Conservation (phyloP, 805 yeast genomes). For the Danielia reshetovae region DNA sequence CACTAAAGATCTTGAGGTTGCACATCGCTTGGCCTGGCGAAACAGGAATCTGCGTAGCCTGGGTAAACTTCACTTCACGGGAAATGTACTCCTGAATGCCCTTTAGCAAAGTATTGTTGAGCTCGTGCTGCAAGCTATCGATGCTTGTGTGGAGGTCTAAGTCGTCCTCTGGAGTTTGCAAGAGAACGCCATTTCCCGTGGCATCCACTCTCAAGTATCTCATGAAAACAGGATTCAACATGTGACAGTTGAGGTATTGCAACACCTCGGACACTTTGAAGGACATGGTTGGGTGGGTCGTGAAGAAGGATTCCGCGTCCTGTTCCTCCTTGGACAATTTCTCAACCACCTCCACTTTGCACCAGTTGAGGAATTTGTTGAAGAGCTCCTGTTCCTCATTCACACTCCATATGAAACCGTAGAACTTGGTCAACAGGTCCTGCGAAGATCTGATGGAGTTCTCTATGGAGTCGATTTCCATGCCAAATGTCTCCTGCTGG, state of each 20-base stretch:
- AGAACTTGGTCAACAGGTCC: slow-evolving; percentile 27
- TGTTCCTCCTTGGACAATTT: slow-evolving; percentile 39
- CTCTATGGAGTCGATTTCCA: slow-evolving; percentile 3
- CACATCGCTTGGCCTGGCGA: slow-evolving; percentile 2
- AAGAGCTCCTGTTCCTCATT: slow-evolving; percentile 46
- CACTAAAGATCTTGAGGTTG: slow-evolving; percentile 1
- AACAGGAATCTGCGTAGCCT: slow-evolving; percentile 9
- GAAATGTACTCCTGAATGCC: slow-evolving; percentile 28
- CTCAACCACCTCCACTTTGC: slow-evolving; percentile 31
- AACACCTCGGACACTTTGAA: slow-evolving; percentile 12
- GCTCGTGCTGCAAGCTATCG: slow-evolving; percentile 1
- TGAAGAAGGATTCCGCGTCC: slow-evolving; percentile 12
- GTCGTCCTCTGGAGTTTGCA: not conserved
- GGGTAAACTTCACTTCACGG: slow-evolving; percentile 11
- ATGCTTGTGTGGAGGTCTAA: slow-evolving; percentile 1
- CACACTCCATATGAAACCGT: slow-evolving; percentile 37
- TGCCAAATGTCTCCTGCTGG: slow-evolving; percentile 8
- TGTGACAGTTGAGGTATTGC: slow-evolving; percentile 11
- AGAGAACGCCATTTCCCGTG: slow-evolving; percentile 8
- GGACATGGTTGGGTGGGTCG: slow-evolving; percentile 12
- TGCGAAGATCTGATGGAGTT: slow-evolving; percentile 15
- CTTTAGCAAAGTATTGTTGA: slow-evolving; percentile 15
- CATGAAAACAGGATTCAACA: slow-evolving; percentile 11
- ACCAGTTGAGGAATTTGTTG: slow-evolving; percentile 45
- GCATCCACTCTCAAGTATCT: slow-evolving; percentile 3